Percentiles rank a stretch among this genome's conserved stretches.
These are phyloP conservation scores for Candida morakotiae DNA, from an alignment of 805 yeast genomes.

Conservation along the genomic window DNA sequence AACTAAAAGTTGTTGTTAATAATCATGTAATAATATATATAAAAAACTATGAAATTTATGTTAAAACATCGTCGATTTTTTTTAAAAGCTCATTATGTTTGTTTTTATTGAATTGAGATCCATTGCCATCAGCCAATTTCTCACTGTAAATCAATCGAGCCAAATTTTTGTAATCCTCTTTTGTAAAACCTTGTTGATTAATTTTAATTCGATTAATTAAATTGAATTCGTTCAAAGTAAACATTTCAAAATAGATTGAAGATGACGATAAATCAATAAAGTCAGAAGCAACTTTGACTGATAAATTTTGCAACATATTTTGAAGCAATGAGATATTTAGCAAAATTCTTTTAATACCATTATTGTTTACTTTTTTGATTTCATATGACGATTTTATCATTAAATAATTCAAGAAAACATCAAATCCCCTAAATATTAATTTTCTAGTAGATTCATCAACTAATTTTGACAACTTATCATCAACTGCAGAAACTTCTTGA, in stretches of 20 bases:
- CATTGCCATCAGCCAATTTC: slow-evolving; percentile 35
- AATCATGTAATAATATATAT: background rate
- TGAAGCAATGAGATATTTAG: slow-evolving; percentile 63
- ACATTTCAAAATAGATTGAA: slow-evolving; percentile 52
- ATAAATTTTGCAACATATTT: slow-evolving; percentile 62
- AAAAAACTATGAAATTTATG: too few relatives aligned
- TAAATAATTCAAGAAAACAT: slow-evolving; percentile 47
- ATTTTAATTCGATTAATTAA: slow-evolving; percentile 37
- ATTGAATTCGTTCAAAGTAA: slow-evolving; percentile 46
- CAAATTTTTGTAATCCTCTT: slow-evolving; percentile 47
- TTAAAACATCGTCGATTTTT: slow-evolving; percentile 21
- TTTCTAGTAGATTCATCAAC: slow-evolving; percentile 31
- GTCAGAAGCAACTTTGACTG: slow-evolving; percentile 40
- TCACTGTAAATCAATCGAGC: slow-evolving; percentile 50
- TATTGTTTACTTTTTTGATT: slow-evolving; percentile 47
- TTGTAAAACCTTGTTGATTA: slow-evolving; percentile 32
- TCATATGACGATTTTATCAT: slow-evolving; percentile 50
- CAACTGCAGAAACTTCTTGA: slow-evolving; percentile 43
- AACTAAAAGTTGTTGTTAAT: slow-evolving; percentile 7
- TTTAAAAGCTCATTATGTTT: slow-evolving; percentile 33
- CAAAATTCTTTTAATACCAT: slow-evolving; percentile 57
- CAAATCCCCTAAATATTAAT: slow-evolving; percentile 42
- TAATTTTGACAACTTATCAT: slow-evolving; percentile 36
- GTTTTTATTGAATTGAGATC: slow-evolving; percentile 33
- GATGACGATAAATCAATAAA: slow-evolving; percentile 52